Evolutionary conservation across 2,329 filamentous ascomycete genomes (phyloP).

Genomic region (Zalaria sp.): DNA sequence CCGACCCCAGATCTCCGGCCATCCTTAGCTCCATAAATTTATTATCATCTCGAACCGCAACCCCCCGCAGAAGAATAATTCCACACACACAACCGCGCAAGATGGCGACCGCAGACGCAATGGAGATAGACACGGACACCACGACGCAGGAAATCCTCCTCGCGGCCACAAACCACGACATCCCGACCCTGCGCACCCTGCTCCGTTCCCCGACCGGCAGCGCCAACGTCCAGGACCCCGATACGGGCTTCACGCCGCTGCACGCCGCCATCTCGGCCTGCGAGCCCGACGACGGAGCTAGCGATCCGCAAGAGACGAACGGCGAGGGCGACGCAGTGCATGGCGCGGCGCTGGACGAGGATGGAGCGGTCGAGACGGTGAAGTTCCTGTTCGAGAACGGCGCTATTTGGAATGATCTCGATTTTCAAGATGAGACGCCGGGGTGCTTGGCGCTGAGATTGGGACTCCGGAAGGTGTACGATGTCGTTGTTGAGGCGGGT

Average conservation of each 20-base stretch:
- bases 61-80: too few species aligned
- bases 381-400: conserved; percentile 70
- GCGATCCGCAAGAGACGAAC: conserved; percentile 13
- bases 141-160: conserved; percentile 47
- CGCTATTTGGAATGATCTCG: conserved; percentile 95
- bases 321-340: conserved; percentile 19
- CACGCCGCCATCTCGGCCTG: conserved; percentile 71
- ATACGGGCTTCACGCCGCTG: conserved; percentile 74
- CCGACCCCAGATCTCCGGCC: too few species aligned
- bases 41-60: too few species aligned
- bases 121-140: conserved; percentile 26
- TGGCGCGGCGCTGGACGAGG: conserved; percentile 25
- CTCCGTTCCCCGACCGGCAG: conserved; percentile 40
- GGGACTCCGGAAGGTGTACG: conserved; percentile 58
- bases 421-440: conserved; percentile 74
- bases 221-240: conserved; percentile 67
- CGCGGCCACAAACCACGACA: conserved; percentile 53
- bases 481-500: conserved; percentile 74
- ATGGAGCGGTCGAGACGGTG: conserved; percentile 53
- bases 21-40: too few species aligned
- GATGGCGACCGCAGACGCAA: conserved; percentile 5
- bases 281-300: conserved; percentile 25
- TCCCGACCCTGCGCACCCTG: conserved; percentile 52
- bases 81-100: too few species aligned
- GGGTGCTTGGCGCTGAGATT: conserved; percentile 68